phyloP scores from a whole-genome alignment of 1,284 basidiomycete genomes.

The Puccinia coronata region DNA sequence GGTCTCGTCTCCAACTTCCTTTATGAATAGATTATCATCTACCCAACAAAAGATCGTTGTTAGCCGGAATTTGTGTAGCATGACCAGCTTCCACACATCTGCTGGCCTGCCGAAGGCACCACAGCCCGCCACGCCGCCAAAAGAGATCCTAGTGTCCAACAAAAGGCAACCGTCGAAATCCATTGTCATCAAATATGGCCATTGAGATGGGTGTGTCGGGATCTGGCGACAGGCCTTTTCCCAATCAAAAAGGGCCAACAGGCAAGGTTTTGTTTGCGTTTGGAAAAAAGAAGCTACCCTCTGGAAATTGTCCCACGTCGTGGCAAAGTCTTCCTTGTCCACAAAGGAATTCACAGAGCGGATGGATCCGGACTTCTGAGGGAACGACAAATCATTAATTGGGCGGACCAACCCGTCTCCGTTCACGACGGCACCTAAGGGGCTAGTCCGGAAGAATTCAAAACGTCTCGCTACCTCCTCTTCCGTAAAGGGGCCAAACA shows the following conservation, averaged over 20 bases:
- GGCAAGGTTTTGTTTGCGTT: neutral
- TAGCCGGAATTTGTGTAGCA: neutral
- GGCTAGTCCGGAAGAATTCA: slow-evolving; percentile 2
- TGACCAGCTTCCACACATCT: neutral
- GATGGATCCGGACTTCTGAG: neutral
- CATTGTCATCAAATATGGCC: neutral
- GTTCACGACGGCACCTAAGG: neutral
- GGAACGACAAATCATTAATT: slow-evolving; percentile 13
- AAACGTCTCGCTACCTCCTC: no score
- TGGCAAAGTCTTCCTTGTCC: neutral
- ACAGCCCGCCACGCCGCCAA: slow-evolving; percentile 1
- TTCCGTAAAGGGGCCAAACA: no score
- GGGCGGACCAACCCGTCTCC: neutral
- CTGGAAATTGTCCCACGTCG: neutral
- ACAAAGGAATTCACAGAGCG: slow-evolving; percentile 7
- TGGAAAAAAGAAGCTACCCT: neutral
- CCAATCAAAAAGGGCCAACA: slow-evolving; percentile 1
- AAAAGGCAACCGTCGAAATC: neutral
- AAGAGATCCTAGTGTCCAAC: neutral
- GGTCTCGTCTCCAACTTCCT: neutral
- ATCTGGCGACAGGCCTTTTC: neutral
- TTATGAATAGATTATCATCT: neutral
- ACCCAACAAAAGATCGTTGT: neutral
- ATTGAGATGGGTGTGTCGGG: neutral
- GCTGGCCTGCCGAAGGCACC: neutral